Conservation (phyloP, 192 early-diverging fungal species). For the Polychytrium aggregatum region DNA sequence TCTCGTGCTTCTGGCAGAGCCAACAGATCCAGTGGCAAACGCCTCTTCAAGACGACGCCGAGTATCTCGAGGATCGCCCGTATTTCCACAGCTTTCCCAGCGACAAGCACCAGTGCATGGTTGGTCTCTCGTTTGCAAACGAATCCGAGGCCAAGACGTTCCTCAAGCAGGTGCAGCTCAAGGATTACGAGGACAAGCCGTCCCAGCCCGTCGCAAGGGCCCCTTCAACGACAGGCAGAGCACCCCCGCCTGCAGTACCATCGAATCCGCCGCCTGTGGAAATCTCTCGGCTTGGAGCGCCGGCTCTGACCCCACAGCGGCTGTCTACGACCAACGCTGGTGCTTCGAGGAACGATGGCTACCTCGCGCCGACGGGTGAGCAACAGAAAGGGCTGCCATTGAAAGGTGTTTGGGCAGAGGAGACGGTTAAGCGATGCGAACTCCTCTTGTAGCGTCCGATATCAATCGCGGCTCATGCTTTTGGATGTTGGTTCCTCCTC, state of each 20-base stretch:
- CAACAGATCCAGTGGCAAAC: conserved; percentile 8
- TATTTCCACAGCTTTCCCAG: conserved; percentile 40
- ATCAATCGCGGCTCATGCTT: too few species aligned
- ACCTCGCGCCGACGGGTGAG: too few species aligned
- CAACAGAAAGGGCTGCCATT: too few species aligned
- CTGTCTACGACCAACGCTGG: too few species aligned
- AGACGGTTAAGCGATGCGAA: too few species aligned
- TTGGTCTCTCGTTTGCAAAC: conserved; percentile 39
- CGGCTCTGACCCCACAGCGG: conserved; percentile 7
- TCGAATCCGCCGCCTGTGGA: background rate
- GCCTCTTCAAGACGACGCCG: conserved; percentile 17
- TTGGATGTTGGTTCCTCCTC: too few species aligned
- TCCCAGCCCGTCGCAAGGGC: background rate
- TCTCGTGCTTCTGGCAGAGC: too few species aligned
- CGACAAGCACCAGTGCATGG: conserved; percentile 14
- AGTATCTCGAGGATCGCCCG: conserved; percentile 25
- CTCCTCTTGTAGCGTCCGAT: too few species aligned
- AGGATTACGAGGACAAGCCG: too few species aligned
- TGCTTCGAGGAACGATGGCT: too few species aligned
- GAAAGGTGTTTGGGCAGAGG: too few species aligned
- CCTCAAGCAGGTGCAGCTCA: conserved; percentile 1
- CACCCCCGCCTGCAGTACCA: background rate
- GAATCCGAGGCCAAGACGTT: conserved; percentile 37
- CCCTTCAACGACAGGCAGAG: background rate
- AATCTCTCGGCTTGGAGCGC: background rate